phyloP scores from a whole-genome alignment of 2,329 filamentous ascomycete genomes.

The Verticillium isaacii region DNA sequence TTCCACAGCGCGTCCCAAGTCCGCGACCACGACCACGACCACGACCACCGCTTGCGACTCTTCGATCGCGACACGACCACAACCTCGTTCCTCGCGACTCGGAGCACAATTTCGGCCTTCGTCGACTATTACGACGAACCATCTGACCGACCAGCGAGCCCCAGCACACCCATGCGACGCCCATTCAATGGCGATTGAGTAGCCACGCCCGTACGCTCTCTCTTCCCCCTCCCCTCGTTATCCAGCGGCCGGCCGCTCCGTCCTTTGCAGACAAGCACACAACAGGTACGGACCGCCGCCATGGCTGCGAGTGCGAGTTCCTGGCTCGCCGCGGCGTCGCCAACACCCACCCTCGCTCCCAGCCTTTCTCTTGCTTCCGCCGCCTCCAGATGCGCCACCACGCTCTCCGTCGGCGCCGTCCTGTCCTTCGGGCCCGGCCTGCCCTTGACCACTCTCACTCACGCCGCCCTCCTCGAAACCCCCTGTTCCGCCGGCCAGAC shows the following conservation, averaged over 20 bases:
- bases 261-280: slow-evolving; percentile 13
- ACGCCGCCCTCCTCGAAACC: slow-evolving; percentile 56
- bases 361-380: slow-evolving; percentile 18
- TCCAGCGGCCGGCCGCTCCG: slow-evolving; percentile 20
- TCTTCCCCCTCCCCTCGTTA: slow-evolving; percentile 16
- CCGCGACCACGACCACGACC: slow-evolving; percentile 8
- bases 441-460: slow-evolving; percentile 50
- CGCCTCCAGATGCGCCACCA: slow-evolving; percentile 32
- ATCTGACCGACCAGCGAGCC: not conserved
- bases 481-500: slow-evolving; percentile 31
- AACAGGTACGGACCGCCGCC: slow-evolving; percentile 20
- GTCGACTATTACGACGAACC: not conserved
- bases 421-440: slow-evolving; percentile 47
- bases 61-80: slow-evolving; percentile 2
- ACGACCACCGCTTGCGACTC: slow-evolving; percentile 1
- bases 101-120: not conserved
- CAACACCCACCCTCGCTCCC: slow-evolving; percentile 11
- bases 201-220: slow-evolving; percentile 16
- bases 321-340: slow-evolving; percentile 15
- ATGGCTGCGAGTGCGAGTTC: slow-evolving; percentile 19
- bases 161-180: slow-evolving; percentile 3
- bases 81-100: not conserved
- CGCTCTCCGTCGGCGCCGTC: slow-evolving; percentile 37
- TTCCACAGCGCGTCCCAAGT: not conserved
- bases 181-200: slow-evolving; percentile 27